phyloP scores from a whole-genome alignment of 1,139 yeast genomes.

The Scheffersomyces stambukii region DNA sequence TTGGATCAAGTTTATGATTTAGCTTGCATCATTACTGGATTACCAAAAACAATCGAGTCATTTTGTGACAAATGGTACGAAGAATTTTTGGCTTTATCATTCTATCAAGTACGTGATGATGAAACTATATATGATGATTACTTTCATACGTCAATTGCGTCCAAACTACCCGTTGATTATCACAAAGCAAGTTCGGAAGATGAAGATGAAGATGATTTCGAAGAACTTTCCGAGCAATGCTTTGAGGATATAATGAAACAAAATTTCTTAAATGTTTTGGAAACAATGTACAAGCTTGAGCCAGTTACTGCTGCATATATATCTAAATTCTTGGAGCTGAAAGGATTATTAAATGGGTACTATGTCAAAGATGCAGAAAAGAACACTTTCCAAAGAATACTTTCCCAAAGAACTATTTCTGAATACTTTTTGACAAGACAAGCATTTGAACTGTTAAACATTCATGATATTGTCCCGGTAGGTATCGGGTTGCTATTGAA shows the following conservation, averaged over 20 bases:
- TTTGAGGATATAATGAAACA: slow-evolving; percentile 59
- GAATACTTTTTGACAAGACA: slow-evolving; percentile 59
- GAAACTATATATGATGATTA: slow-evolving; percentile 29
- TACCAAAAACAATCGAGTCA: slow-evolving; percentile 45
- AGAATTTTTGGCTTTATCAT: slow-evolving; percentile 54
- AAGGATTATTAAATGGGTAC: slow-evolving; percentile 55
- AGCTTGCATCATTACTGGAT: slow-evolving; percentile 48
- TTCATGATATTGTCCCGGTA: slow-evolving; percentile 55
- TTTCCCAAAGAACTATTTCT: slow-evolving; percentile 43
- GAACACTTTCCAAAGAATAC: slow-evolving; percentile 13
- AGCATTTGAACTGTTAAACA: slow-evolving; percentile 52
- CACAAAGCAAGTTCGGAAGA: not conserved
- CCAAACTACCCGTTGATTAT: slow-evolving; percentile 26
- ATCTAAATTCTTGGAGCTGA: slow-evolving; percentile 60
- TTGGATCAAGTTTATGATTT: slow-evolving; percentile 42
- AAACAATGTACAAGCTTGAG: slow-evolving; percentile 59
- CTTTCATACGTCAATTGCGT: slow-evolving; percentile 28
- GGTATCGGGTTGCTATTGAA: slow-evolving; percentile 55
- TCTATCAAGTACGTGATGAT: slow-evolving; percentile 55
- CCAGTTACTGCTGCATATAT: slow-evolving; percentile 65
- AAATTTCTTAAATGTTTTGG: slow-evolving; percentile 55
- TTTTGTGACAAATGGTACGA: slow-evolving; percentile 69
- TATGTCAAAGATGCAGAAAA: slow-evolving; percentile 15
- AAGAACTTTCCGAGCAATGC: slow-evolving; percentile 47
- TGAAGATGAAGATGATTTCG: slow-evolving; percentile 19